Base-by-base conservation (phyloP, 176 grass and related monocot genomes). In the Oryza glumipatula region DNA sequence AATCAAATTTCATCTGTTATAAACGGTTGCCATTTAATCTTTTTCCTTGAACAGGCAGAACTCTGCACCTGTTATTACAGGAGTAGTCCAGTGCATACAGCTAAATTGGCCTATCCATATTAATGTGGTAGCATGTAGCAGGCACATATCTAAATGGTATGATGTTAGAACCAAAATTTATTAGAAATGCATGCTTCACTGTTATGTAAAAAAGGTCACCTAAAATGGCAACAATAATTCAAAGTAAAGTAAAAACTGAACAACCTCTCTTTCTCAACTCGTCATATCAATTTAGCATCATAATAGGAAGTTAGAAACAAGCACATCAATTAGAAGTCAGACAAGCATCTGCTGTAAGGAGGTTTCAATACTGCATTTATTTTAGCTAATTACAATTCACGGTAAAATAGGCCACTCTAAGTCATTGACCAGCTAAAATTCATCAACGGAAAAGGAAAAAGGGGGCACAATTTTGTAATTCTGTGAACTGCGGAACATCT, bases 321-420 rank as follows among this genome's bases (percentile, higher is more conserved):
- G 35, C 2, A 48, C 17, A 76, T 72, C 11, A 77, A 19, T 28
- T 46, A 82, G 35, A 83, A 83, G 11, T 49, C 22, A 78, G 7
- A 73, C 49, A 21, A 69, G 39, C 28, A 49, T 33, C 5, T 10
- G 15, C 78, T 16, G 21, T 86, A 39, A 78, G 19, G 1, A 46
- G 44, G 11, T 74, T 75, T 76, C 7, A 60, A 51, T n/a, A 74
- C 74, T 74, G 74, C 63, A 79, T 72, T 76, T 76, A 82, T 49
- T 69, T 51, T 74, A 13, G 51, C 36, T 83, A 86, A 72, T 75
- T 70, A 73, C 60, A 83, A 24, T 68, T 36, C 65, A 28, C 28
- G 33, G 45, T 78, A 65, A 38, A 64, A 73, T 49, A 71, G 19
- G 26, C 13, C 48, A 39, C 52, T 23, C 78, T 68, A 68, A 82